Evolutionary conservation across 2,329 filamentous ascomycete genomes (phyloP), one percentile per base, ranked within the genome.

Genomic region (Diaporthe batatas): DNA sequence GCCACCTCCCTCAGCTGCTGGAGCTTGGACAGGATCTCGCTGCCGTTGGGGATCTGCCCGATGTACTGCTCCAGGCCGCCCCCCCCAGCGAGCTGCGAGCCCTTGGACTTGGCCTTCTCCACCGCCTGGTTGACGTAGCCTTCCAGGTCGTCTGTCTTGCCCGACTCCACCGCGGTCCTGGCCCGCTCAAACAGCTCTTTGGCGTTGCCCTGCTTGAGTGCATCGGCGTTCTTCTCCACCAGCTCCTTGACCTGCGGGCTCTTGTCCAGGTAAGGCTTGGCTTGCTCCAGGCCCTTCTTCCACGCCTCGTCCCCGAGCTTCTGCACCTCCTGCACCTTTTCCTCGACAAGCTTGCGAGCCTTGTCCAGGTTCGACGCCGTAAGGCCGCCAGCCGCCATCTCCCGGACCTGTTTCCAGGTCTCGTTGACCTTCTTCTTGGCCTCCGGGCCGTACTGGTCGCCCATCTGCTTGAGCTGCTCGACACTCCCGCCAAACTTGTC

Each of bases 381-480:
- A 68, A 93, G 79, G 2, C 92, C 92, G 18, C 86, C 86, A 58
- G 89, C 87, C 71, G 93, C 79, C 62, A 94, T 86, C 51, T 92
- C 89, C 76, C 86, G 86, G 76, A 93, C 84, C 80, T 94, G 87
- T 36, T 86, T 80, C 89, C 91, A 94, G 1, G 92, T 93, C 81
- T 92, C 86, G 71, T 94, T 91, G 6, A 93, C 88, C 80, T 93
- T 88, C 86, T 94, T 91, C 87, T 94, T 93, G 0, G 91, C 92
- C 79, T 94, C 91, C 0, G 92, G 93, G 0, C 93, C 93, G 77
- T 92, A 92, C 73, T 90, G 85, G 18, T 94, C 88, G 34, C 90
- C 90, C 81, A 94, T 86, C 76, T 90, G 81, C 86, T 93, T 93
- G 65, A 95, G 84, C 79, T 93, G 88, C 65, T 93, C 89, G 57